Evolutionary conservation across 306 rosid genomes (phyloP), one percentile per base, ranked within the genome.

Genomic region (Pterocarpus santalinus): DNA sequence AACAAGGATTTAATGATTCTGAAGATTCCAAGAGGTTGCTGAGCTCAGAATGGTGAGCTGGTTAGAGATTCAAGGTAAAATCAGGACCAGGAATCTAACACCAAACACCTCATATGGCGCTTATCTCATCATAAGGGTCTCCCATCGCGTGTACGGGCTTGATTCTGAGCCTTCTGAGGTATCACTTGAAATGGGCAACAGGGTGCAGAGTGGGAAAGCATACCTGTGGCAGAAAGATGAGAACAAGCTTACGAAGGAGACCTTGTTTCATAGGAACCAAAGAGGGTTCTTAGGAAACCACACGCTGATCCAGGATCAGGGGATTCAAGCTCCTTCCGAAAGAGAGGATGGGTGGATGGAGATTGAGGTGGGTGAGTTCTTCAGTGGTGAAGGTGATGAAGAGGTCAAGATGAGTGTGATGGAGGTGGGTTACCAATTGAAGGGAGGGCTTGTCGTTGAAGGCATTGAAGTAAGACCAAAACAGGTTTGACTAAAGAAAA

Each of bases 301-400:
- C 4, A 56, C 38, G 17, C 44, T 46, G 35, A 10, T 2, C 0
- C 46, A 79, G n/a, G 55, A 68, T 1, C 16, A 13, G 12, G 51
- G 44, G 61, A 52, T 73, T 51, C 14, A 13, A 47, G 38, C 74
- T 36, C 75, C 86, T 1, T 34, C 0, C 0, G 34, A 74, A 51
- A 88, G 97, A 71, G 85, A 81, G 0, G 93, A 87, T 69, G 92
- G 89, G 17, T 92, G 97, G 97, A 77, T 78, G 90, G 97, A 92
- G 84, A 81, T 90, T 36, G 87, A 90, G 77, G 2, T 92, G n/a
- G 97, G 97, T 0, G 88, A 83, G 64, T 92, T 92, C 72, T 86
- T 83, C n/a, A 78, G 56, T 9, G 88, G 79, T 0, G 84, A 84
- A 55, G 53, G 14, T 2, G 88, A 89, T 0, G 78, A 88, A 1